Conservation (phyloP, 2,329 filamentous ascomycete species). For the Rosellinia necatrix region DNA sequence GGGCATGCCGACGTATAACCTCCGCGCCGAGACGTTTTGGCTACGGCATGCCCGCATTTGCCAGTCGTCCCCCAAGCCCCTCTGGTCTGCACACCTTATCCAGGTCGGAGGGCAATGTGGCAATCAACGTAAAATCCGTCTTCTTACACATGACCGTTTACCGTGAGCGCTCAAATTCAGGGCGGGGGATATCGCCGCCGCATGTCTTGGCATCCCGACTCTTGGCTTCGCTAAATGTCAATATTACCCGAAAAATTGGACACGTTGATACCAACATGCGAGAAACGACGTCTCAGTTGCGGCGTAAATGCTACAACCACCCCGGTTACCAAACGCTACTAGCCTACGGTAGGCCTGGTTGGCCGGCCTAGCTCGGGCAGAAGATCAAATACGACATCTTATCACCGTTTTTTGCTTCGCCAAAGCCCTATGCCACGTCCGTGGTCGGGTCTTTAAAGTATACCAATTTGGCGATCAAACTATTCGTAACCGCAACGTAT, state of each 20-base stretch:
- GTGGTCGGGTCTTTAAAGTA: neutral
- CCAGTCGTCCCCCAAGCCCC: constrained; percentile 24
- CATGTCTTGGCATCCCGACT: constrained; percentile 10
- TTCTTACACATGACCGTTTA: no score
- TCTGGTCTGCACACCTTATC: constrained; percentile 14
- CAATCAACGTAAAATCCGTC: no score
- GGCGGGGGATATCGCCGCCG: neutral
- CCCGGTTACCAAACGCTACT: neutral
- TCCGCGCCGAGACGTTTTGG: constrained; percentile 8
- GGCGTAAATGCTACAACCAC: constrained; percentile 1
- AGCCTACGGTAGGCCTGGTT: neutral
- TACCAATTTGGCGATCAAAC: constrained; percentile 15
- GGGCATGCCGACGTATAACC: constrained; percentile 2
- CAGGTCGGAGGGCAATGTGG: constrained; percentile 5
- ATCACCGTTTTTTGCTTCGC: neutral
- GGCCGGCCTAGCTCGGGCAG: neutral
- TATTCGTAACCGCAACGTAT: neutral
- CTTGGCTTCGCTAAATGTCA: constrained; percentile 16
- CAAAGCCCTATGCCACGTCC: neutral
- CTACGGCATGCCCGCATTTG: constrained; percentile 16
- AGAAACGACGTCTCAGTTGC: constrained; percentile 16
- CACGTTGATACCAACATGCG: neutral
- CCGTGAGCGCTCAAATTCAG: neutral
- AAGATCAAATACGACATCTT: constrained; percentile 1
- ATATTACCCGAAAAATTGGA: constrained; percentile 6